These are phyloP conservation scores for Taphrina pruni DNA, from an alignment of 1,139 yeast species.

Conservation along the genomic window DNA sequence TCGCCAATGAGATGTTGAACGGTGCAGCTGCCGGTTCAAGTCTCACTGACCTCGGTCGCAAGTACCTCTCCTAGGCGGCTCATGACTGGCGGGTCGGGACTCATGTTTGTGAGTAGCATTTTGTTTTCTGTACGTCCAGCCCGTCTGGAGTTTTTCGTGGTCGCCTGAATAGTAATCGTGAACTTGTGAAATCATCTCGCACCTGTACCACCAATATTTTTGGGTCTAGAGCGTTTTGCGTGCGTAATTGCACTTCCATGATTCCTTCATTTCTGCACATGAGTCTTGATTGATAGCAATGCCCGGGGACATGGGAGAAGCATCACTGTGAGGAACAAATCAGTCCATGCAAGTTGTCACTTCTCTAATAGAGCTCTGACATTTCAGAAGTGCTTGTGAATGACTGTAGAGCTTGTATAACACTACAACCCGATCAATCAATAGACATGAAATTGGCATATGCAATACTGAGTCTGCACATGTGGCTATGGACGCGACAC, in stretches of 20 bases:
- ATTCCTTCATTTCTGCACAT: too few species aligned
- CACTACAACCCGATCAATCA: too few species aligned
- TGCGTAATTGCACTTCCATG: too few species aligned
- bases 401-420: too few species aligned
- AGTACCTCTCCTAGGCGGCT: slow-evolving; percentile 15
- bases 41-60: slow-evolving; percentile 30
- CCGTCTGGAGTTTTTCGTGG: not conserved
- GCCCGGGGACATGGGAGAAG: too few species aligned
- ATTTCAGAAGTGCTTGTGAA: too few species aligned
- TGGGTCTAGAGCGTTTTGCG: too few species aligned
- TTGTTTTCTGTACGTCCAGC: slow-evolving; percentile 3
- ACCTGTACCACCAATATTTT: too few species aligned
- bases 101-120: slow-evolving; percentile 6
- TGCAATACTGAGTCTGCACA: not conserved
- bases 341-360: not conserved
- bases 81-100: not conserved
- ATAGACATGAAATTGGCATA: not conserved
- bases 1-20: slow-evolving; percentile 25
- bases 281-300: too few species aligned
- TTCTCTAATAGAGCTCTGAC: too few species aligned
- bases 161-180: slow-evolving; percentile 10
- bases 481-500: too few species aligned
- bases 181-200: not conserved
- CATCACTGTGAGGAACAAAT: not conserved
- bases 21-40: slow-evolving; percentile 35